Percentiles rank a stretch among this genome's conserved stretches.
Conservation (phyloP, 192 early-diverging fungal species). For the Borealophlyctis nickersoniae region DNA sequence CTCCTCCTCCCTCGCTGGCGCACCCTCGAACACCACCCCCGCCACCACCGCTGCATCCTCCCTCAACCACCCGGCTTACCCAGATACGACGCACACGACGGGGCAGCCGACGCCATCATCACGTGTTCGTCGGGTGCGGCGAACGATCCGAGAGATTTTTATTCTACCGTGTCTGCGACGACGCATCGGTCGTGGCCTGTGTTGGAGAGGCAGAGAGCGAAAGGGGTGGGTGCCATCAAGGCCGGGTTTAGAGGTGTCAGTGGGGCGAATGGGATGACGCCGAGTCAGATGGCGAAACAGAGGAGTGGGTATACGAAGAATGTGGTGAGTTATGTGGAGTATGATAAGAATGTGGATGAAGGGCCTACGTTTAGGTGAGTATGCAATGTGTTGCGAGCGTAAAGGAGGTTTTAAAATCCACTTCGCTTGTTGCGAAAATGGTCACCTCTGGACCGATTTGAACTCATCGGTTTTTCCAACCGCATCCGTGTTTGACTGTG, state of each 20-base stretch:
- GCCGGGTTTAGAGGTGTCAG: constrained; percentile 2
- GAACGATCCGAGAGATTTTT: constrained; percentile 37
- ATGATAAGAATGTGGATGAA: constrained; percentile 44
- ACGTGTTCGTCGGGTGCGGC: constrained; percentile 27
- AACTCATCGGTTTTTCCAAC: no score
- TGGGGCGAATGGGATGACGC: constrained; percentile 8
- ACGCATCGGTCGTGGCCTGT: constrained; percentile 20
- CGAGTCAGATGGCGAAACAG: constrained; percentile 26
- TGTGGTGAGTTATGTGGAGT: constrained; percentile 38
- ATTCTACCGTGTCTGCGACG: constrained; percentile 40
- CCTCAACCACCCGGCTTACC: not conserved
- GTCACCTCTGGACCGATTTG: no score
- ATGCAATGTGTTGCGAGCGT: constrained; percentile 17
- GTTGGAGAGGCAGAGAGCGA: constrained; percentile 1
- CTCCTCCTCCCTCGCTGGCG: constrained; percentile 3
- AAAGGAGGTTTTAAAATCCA: constrained; percentile 29
- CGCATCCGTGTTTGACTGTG: no score
- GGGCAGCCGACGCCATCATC: constrained; percentile 22
- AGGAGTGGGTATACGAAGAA: constrained; percentile 47
- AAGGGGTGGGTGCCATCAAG: not conserved
- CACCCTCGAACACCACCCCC: not conserved
- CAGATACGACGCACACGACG: constrained; percentile 26
- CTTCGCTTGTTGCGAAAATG: no score
- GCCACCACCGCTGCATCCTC: constrained; percentile 4
- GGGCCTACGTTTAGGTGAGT: constrained; percentile 33